These are phyloP conservation scores for Ganoderma meredithae DNA, from an alignment of 1,284 basidiomycete species.

Conservation along the genomic window DNA sequence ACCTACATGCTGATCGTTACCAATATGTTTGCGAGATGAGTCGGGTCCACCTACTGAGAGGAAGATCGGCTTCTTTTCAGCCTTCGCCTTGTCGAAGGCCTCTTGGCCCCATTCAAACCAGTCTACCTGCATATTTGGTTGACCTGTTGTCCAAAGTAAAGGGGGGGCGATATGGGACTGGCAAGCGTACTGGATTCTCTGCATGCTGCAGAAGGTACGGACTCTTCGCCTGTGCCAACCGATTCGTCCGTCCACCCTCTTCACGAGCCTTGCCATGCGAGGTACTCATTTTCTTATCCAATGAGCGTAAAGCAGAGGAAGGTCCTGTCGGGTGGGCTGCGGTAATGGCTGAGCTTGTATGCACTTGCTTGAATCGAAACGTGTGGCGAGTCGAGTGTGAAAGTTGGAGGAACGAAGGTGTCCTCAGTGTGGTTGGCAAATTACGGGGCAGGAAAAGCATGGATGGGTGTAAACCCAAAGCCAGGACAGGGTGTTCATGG, in stretches of 20 bases:
- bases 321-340: not conserved
- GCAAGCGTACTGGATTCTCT: slow-evolving; percentile 47
- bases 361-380: not conserved
- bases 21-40: not conserved
- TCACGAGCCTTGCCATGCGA: not conserved
- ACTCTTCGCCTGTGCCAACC: slow-evolving; percentile 47
- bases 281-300: slow-evolving; percentile 11
- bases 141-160: not conserved
- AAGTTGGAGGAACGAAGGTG: not conserved
- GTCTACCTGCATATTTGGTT: slow-evolving; percentile 36
- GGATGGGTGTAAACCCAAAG: not conserved
- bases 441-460: not conserved
- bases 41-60: slow-evolving; percentile 41
- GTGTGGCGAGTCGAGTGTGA: not conserved
- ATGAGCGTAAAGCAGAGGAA: not conserved
- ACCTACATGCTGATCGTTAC: slow-evolving; percentile 33
- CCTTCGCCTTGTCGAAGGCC: slow-evolving; percentile 48
- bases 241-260: slow-evolving; percentile 35
- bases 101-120: slow-evolving; percentile 54
- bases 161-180: not conserved
- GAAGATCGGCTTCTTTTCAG: slow-evolving; percentile 51
- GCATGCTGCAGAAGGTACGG: slow-evolving; percentile 55
- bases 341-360: not conserved
- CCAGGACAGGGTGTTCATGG: not conserved
- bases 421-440: not conserved